A percentile compares a stretch with the other conserved stretches of the same genome.
phyloP scores from a whole-genome alignment of 192 early-diverging fungal species.

The Rhizoclosmatium sp. region DNA sequence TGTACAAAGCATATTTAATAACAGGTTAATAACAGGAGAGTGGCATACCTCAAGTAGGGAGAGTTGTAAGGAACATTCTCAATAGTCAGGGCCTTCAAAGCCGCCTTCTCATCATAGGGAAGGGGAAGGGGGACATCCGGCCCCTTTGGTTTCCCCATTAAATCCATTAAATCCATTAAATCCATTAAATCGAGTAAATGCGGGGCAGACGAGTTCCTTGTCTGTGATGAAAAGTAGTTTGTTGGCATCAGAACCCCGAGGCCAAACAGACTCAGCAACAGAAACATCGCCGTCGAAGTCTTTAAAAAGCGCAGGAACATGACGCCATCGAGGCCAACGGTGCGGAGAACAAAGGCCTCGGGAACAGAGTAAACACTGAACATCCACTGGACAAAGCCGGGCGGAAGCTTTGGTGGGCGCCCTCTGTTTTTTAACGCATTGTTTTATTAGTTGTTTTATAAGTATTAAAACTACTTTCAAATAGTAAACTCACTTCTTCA shows the following conservation, averaged over 20 bases:
- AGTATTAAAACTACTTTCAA: constrained; percentile 20
- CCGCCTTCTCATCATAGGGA: constrained; percentile 36
- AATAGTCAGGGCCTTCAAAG: constrained; percentile 49
- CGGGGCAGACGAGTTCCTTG: constrained; percentile 2
- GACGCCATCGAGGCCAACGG: constrained; percentile 62
- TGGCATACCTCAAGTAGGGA: constrained; percentile 42
- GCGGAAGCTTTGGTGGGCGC: constrained; percentile 51
- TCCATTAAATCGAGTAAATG: no score
- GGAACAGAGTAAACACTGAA: constrained; percentile 38
- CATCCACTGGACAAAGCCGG: constrained; percentile 50
- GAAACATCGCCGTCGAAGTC: constrained; percentile 52
- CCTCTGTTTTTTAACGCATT: constrained; percentile 37
- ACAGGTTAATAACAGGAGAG: no score
- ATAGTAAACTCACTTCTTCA: constrained; percentile 36
- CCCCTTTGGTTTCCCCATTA: constrained; percentile 11
- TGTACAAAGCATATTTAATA: no score
- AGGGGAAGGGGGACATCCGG: neutral
- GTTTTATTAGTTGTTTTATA: neutral
- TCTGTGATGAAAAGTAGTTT: constrained; percentile 58
- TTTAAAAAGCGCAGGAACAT: constrained; percentile 60
- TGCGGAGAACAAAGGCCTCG: constrained; percentile 51
- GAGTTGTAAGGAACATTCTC: constrained; percentile 58
- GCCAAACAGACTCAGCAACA: constrained; percentile 51
- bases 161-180: constrained; percentile 40
- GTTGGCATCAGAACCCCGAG: constrained; percentile 54